Percentiles rank a stretch among this genome's conserved stretches.
phyloP scores from a whole-genome alignment of 495 filamentous ascomycete genomes.

The Clavariopsis aquatica region DNA sequence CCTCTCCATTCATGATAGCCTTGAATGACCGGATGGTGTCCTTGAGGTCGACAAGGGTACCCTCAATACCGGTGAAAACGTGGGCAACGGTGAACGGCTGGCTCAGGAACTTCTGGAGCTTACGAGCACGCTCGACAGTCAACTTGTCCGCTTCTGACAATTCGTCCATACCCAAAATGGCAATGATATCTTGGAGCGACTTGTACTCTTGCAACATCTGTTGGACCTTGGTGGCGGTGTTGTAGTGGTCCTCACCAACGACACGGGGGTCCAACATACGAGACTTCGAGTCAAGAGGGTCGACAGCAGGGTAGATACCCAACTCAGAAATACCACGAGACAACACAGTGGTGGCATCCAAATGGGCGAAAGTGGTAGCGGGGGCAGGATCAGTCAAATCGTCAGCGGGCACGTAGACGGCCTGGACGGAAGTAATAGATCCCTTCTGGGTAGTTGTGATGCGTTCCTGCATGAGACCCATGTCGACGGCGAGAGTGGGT shows the following conservation, averaged over 20 bases:
- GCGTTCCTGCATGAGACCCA: constrained; percentile 99
- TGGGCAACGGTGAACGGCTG: constrained; percentile 99
- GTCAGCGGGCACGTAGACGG: constrained; percentile 99
- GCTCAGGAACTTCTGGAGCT: constrained; percentile 98
- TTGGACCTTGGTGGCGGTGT: constrained; percentile 90
- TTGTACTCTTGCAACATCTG: constrained; percentile 99
- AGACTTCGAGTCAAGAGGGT: constrained; percentile 98
- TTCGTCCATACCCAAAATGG: constrained; percentile 99
- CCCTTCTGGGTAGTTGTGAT: constrained; percentile 99
- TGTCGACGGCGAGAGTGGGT: constrained; percentile 98
- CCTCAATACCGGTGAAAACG: constrained; percentile 98
- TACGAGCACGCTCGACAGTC: constrained; percentile 99
- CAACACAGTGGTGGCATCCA: constrained; percentile 99
- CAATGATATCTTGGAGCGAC: constrained; percentile 99
- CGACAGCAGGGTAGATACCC: constrained; percentile 99
- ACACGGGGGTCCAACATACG: constrained; percentile 99
- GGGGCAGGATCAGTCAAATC: constrained; percentile 99
- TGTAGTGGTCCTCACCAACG: constrained; percentile 96
- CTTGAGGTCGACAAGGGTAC: constrained; percentile 94
- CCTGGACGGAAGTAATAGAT: constrained; percentile 99
- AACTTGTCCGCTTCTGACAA: constrained; percentile 98
- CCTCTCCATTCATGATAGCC: constrained; percentile 92
- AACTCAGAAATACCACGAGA: constrained; percentile 99
- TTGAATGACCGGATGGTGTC: constrained; percentile 97
- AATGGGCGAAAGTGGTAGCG: constrained; percentile 98